Conservation (phyloP, 495 filamentous ascomycete species). For the Chaetomium fimeti region DNA sequence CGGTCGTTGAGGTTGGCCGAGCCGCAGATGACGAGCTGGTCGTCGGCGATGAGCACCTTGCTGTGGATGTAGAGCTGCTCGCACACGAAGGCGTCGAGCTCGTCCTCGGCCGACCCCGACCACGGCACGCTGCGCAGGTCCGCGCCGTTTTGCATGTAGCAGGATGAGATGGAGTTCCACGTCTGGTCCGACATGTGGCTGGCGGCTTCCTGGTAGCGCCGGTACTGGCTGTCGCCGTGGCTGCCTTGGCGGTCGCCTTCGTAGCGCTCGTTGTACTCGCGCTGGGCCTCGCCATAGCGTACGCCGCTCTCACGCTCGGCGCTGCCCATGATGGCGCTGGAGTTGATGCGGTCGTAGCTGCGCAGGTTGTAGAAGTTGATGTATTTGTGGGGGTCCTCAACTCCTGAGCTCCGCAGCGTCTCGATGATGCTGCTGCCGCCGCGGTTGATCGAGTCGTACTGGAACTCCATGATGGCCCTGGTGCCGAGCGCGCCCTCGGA, state of each 20-base stretch:
- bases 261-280: slow-evolving; percentile 60
- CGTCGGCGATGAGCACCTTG: slow-evolving; percentile 92
- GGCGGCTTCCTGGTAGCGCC: slow-evolving; percentile 68
- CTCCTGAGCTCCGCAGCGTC: slow-evolving; percentile 64
- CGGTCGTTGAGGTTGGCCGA: slow-evolving; percentile 95
- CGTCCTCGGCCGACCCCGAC: slow-evolving; percentile 67
- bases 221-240: slow-evolving; percentile 45
- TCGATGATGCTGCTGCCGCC: slow-evolving; percentile 87
- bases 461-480: slow-evolving; percentile 92
- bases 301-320: slow-evolving; percentile 69
- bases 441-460: slow-evolving; percentile 77
- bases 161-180: slow-evolving; percentile 75
- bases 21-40: slow-evolving; percentile 83
- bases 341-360: slow-evolving; percentile 89
- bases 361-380: slow-evolving; percentile 95
- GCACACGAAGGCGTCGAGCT: slow-evolving; percentile 85
- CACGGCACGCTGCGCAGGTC: slow-evolving; percentile 79
- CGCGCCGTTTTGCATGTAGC: slow-evolving; percentile 79
- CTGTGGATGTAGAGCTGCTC: slow-evolving; percentile 94
- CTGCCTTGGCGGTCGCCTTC: slow-evolving; percentile 34
- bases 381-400: slow-evolving; percentile 68
- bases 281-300: slow-evolving; percentile 67
- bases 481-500: slow-evolving; percentile 79
- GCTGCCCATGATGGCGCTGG: slow-evolving; percentile 58
- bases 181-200: slow-evolving; percentile 50